phyloP scores from a whole-genome alignment of 495 filamentous ascomycete species.

The Choiromyces venosus region DNA sequence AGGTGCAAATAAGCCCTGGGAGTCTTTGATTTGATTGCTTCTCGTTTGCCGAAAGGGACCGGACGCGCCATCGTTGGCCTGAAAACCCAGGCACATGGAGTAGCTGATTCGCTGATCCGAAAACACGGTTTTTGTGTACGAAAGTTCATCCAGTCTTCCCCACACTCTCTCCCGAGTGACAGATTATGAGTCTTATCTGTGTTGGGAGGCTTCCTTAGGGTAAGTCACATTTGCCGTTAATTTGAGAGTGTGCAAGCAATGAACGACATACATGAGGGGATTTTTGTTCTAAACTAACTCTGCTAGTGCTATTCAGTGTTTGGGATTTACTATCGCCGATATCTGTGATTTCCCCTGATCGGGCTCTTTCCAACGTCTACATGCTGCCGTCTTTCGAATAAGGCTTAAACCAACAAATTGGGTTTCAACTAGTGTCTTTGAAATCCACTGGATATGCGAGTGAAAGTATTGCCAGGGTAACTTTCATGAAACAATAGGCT shows the following conservation, averaged over 20 bases:
- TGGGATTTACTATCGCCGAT: neutral
- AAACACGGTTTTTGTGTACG: too few species aligned
- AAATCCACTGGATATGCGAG: neutral
- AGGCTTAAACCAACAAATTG: neutral
- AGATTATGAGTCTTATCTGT: neutral
- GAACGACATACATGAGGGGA: neutral
- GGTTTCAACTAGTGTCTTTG: neutral
- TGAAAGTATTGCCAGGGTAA: neutral
- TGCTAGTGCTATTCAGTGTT: neutral
- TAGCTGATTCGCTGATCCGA: too few species aligned
- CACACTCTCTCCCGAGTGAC: too few species aligned
- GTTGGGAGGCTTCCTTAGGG: neutral
- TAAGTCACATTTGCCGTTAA: neutral
- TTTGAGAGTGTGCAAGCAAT: neutral
- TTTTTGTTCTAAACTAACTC: neutral
- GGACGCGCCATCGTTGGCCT: too few species aligned
- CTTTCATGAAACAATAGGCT: neutral
- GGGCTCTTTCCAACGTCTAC: neutral
- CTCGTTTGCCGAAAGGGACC: neutral
- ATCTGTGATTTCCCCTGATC: neutral
- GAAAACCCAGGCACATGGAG: too few species aligned
- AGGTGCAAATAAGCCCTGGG: neutral
- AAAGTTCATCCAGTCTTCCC: too few species aligned
- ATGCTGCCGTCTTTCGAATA: neutral
- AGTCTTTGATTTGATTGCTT: neutral